phyloP scores from a whole-genome alignment of 106 monocot genomes.

The Dioscorea zingiberensis region DNA sequence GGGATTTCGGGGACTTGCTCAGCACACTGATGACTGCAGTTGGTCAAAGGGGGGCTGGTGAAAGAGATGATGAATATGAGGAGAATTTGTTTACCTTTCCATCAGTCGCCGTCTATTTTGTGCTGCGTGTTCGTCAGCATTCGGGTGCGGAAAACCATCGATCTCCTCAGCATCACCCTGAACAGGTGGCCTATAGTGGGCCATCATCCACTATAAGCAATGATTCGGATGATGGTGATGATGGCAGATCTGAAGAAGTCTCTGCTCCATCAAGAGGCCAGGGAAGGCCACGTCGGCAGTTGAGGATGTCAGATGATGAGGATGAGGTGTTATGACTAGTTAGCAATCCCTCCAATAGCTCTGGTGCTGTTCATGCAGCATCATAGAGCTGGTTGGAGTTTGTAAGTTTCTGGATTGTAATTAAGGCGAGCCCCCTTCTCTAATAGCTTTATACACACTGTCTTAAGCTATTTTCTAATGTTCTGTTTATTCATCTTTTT shows the following conservation, averaged over 20 bases:
- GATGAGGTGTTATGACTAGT: conserved; percentile 1
- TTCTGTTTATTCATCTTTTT: too few species aligned
- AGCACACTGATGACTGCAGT: neutral
- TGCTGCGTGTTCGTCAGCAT: neutral
- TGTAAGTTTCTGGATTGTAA: neutral
- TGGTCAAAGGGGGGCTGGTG: neutral
- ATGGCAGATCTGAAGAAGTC: conserved; percentile 3
- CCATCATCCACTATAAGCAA: neutral
- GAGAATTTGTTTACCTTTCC: neutral
- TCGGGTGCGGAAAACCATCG: neutral
- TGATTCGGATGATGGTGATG: neutral
- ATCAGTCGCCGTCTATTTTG: conserved; percentile 2
- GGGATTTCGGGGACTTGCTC: neutral
- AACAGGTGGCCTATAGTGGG: neutral
- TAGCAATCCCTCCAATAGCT: neutral
- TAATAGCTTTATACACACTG: too few species aligned
- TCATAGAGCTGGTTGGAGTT: neutral
- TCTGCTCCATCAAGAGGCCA: neutral
- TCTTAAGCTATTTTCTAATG: too few species aligned
- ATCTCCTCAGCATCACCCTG: neutral
- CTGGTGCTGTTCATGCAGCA: neutral
- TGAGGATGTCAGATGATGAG: conserved; percentile 3
- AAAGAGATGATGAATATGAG: conserved; percentile 6
- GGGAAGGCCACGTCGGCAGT: conserved; percentile 2
- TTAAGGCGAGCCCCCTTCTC: too few species aligned